Evolutionary conservation across 2,329 filamentous ascomycete species (phyloP).

Genomic region (Davidsoniella australis): DNA sequence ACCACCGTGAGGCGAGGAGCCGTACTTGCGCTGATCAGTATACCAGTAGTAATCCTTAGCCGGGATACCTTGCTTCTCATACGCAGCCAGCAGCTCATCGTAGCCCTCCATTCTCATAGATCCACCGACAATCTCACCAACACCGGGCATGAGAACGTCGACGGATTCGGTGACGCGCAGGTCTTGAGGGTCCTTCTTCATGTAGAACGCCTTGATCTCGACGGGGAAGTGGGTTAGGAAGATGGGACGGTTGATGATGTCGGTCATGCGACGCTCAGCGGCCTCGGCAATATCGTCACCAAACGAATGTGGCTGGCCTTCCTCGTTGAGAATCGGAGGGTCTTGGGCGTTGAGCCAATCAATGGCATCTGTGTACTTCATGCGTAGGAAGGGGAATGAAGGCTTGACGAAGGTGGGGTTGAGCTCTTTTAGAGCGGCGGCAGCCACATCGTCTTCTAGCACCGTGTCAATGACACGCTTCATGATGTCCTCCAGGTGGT

Average conservation of each 20-base stretch:
- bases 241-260: slow-evolving; percentile 87
- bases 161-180: slow-evolving; percentile 80
- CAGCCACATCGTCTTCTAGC: slow-evolving; percentile 55
- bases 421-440: slow-evolving; percentile 60
- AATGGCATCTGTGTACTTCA: slow-evolving; percentile 89
- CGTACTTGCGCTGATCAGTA: slow-evolving; percentile 94
- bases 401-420: slow-evolving; percentile 83
- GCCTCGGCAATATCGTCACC: slow-evolving; percentile 97
- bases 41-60: slow-evolving; percentile 93
- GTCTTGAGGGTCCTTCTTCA: slow-evolving; percentile 75
- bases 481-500: slow-evolving; percentile 73
- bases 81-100: slow-evolving; percentile 77
- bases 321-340: slow-evolving; percentile 69
- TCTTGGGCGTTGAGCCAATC: slow-evolving; percentile 82
- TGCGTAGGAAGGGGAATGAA: slow-evolving; percentile 74
- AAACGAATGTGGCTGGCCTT: slow-evolving; percentile 75
- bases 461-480: slow-evolving; percentile 69
- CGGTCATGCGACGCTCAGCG: slow-evolving; percentile 91
- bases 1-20: slow-evolving; percentile 78
- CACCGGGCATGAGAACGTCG: slow-evolving; percentile 72
- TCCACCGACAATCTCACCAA: slow-evolving; percentile 92
- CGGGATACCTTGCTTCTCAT: slow-evolving; percentile 72
- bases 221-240: slow-evolving; percentile 94
- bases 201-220: slow-evolving; percentile 98
- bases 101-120: slow-evolving; percentile 92